A percentile compares a stretch with the other conserved stretches of the same genome.
phyloP scores from a whole-genome alignment of 2,329 filamentous ascomycete species.

The Aspergillus ochraceoroseus region DNA sequence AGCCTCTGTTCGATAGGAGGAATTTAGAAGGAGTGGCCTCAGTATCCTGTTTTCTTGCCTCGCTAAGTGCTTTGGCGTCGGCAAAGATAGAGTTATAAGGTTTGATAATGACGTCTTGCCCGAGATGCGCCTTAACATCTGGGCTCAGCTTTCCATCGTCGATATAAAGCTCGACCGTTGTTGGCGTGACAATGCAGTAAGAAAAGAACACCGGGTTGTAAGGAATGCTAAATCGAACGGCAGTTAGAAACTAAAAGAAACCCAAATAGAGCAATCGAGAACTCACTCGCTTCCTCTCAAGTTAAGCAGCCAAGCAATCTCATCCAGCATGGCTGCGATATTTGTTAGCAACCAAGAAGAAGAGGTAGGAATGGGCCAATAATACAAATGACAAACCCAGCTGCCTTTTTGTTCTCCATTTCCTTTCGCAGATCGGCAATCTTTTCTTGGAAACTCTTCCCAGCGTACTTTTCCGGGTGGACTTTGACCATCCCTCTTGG shows the following conservation, averaged over 20 bases:
- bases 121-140: slow-evolving; percentile 65
- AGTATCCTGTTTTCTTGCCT: slow-evolving; percentile 38
- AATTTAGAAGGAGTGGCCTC: slow-evolving; percentile 57
- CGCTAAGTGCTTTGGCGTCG: slow-evolving; percentile 64
- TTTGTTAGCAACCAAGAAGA: slow-evolving; percentile 14
- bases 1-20: slow-evolving; percentile 79
- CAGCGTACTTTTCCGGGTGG: slow-evolving; percentile 67
- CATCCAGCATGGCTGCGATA: slow-evolving; percentile 71
- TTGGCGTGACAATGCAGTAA: slow-evolving; percentile 80
- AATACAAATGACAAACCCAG: slow-evolving; percentile 74
- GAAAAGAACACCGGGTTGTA: slow-evolving; percentile 99
- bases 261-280: background rate
- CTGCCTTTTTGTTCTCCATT: slow-evolving; percentile 79
- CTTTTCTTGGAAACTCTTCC: slow-evolving; percentile 78
- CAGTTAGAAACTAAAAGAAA: slow-evolving; percentile 7
- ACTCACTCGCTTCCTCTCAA: slow-evolving; percentile 75
- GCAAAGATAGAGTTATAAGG: slow-evolving; percentile 78
- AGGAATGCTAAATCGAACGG: slow-evolving; percentile 58
- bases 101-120: slow-evolving; percentile 64
- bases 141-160: slow-evolving; percentile 70
- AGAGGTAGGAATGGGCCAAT: background rate
- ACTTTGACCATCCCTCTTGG: slow-evolving; percentile 72
- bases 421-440: slow-evolving; percentile 84
- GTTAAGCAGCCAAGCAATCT: slow-evolving; percentile 98
- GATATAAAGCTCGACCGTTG: slow-evolving; percentile 72